These are phyloP conservation scores for Colletotrichum sp. DNA, from an alignment of 2,329 filamentous ascomycete genomes.

Conservation along the genomic window DNA sequence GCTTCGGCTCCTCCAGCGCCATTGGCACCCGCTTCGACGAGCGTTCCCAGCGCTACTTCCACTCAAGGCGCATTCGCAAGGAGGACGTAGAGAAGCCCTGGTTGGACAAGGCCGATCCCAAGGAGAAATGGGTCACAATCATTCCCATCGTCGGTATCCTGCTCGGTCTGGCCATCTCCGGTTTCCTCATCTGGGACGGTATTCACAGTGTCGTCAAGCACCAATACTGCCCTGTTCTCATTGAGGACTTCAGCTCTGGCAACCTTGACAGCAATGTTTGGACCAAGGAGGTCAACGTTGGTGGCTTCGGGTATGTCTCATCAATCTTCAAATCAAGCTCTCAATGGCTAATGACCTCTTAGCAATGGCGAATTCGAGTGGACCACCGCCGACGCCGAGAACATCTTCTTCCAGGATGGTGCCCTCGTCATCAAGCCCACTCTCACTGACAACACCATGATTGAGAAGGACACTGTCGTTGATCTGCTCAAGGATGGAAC, in stretches of 20 bases:
- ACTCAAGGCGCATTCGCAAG: slow-evolving; percentile 74
- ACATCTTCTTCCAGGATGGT: slow-evolving; percentile 74
- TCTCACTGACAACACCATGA: slow-evolving; percentile 70
- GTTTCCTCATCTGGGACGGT: slow-evolving; percentile 78
- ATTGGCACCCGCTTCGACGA: slow-evolving; percentile 40
- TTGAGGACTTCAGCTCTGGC: slow-evolving; percentile 65
- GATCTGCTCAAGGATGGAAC: slow-evolving; percentile 69
- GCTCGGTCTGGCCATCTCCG: slow-evolving; percentile 71
- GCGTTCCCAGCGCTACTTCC: slow-evolving; percentile 66
- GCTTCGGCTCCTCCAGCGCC: slow-evolving; percentile 50
- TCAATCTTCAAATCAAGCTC: not conserved
- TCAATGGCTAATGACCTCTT: not conserved
- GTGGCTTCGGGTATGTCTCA: slow-evolving; percentile 72
- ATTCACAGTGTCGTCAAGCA: slow-evolving; percentile 74
- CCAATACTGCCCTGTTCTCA: slow-evolving; percentile 72
- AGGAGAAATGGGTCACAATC: slow-evolving; percentile 87
- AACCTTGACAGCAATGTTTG: slow-evolving; percentile 67
- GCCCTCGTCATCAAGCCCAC: slow-evolving; percentile 79
- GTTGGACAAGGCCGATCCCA: slow-evolving; percentile 74
- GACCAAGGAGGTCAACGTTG: slow-evolving; percentile 77
- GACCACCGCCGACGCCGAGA: slow-evolving; percentile 75
- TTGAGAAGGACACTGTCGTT: slow-evolving; percentile 70
- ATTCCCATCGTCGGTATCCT: slow-evolving; percentile 75
- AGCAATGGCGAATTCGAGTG: slow-evolving; percentile 84
- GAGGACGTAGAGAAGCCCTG: slow-evolving; percentile 79